phyloP scores from a whole-genome alignment of 768 basidiomycete species.

The Russula virescens region DNA sequence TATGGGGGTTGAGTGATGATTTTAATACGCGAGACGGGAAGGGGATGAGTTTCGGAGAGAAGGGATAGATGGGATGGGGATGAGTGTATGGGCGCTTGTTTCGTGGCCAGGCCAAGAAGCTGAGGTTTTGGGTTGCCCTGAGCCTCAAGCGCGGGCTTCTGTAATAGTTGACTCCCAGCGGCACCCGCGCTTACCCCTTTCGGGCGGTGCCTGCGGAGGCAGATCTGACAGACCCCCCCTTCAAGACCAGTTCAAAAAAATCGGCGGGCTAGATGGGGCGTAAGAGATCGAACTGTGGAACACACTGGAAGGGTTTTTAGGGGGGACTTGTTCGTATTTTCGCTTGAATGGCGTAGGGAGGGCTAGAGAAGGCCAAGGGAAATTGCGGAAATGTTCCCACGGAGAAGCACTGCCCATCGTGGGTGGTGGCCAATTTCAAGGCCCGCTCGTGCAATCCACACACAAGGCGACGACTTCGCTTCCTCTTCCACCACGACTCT shows the following conservation, averaged over 20 bases:
- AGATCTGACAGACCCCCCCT: constrained; percentile 13
- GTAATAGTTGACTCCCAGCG: constrained; percentile 23
- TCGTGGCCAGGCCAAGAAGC: constrained; percentile 9
- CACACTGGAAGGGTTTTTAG: neutral
- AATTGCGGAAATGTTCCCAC: constrained; percentile 22
- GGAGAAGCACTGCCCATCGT: constrained; percentile 23
- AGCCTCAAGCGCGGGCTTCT: constrained; percentile 24
- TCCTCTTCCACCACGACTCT: constrained; percentile 22
- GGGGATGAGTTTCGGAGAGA: constrained; percentile 7
- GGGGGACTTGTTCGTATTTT: neutral
- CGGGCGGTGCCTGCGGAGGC: constrained; percentile 21
- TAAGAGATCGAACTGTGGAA: neutral
- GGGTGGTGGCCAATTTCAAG: constrained; percentile 27
- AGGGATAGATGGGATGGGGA: neutral
- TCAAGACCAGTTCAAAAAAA: constrained; percentile 14
- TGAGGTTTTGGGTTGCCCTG: constrained; percentile 16
- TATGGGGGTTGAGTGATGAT: too few species aligned
- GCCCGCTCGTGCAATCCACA: constrained; percentile 24
- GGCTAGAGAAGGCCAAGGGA: constrained; percentile 18
- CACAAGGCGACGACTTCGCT: constrained; percentile 21
- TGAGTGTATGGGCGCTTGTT: constrained; percentile 12
- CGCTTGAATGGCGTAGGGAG: neutral
- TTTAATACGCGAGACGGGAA: neutral
- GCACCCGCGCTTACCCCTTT: constrained; percentile 23
- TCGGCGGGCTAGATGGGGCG: constrained; percentile 7